These are phyloP conservation scores for Yamadazyma dushanensis DNA, from an alignment of 1,139 yeast genomes.

Conservation along the genomic window DNA sequence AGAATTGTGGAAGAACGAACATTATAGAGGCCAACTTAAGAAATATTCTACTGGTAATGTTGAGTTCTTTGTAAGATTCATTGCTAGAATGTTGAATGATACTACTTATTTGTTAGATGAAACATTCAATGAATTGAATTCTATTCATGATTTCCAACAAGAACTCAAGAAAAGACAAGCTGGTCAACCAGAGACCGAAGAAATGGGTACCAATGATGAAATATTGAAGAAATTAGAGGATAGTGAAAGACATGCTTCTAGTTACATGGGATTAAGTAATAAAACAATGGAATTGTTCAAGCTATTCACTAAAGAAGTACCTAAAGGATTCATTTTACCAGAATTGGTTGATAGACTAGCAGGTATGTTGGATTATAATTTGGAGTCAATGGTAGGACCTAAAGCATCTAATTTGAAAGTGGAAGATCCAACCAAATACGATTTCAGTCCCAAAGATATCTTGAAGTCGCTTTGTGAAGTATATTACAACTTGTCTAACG, in stretches of 20 bases:
- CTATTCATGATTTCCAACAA: conserved; percentile 74
- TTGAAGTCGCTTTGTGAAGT: conserved; percentile 72
- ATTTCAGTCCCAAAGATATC: conserved; percentile 76
- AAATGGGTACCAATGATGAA: conserved; percentile 62
- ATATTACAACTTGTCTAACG: conserved; percentile 66
- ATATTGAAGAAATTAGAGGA: conserved; percentile 52
- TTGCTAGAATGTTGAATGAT: conserved; percentile 93
- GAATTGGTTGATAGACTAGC: conserved; percentile 94
- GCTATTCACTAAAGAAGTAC: conserved; percentile 82
- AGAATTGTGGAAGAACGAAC: conserved; percentile 74
- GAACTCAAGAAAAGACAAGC: conserved; percentile 44
- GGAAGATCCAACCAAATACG: conserved; percentile 76
- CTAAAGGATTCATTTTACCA: conserved; percentile 79
- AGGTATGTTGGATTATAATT: conserved; percentile 90
- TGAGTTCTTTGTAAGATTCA: conserved; percentile 85
- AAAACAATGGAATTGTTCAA: conserved; percentile 79
- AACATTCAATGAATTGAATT: conserved; percentile 74
- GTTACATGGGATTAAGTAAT: conserved; percentile 80
- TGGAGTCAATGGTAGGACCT: conserved; percentile 91
- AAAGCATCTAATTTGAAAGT: conserved; percentile 89
- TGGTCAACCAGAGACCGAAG: conserved; percentile 38
- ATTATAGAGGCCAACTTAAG: conserved; percentile 67
- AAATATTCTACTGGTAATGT: conserved; percentile 65
- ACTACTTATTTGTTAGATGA: conserved; percentile 91
- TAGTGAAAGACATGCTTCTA: conserved; percentile 76